Evolutionary conservation across 2,329 filamentous ascomycete species (phyloP), one percentile per base, ranked within the genome.

Genomic region (Trichocomaceae sp.): DNA sequence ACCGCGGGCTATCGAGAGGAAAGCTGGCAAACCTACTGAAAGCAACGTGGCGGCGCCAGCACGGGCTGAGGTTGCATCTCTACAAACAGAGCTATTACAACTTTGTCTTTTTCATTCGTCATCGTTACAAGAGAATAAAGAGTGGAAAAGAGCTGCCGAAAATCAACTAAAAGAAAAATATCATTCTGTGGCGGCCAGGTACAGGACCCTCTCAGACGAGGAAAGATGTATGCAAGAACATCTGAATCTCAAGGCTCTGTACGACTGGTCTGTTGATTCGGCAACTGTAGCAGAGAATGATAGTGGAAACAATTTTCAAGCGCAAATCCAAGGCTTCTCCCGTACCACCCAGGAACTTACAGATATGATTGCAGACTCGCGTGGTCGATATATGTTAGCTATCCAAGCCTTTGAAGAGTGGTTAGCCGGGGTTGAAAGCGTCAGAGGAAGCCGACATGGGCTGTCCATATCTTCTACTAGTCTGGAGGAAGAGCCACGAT

Each of bases 81-180:
- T 75, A 31, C 70, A 73, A 54, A 73, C 70, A 0, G 74, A 77
- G 56, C 62, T 77, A 12, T 62, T 77, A 22, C 74, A 77, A 53
- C 58, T 77, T 15, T 69, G 66, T 51, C 64, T 75, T 5, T 62
- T 75, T 6, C 68, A 74, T 58, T 64, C 66, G 7, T 63, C 64
- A 5, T 64, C 61, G 7, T 51, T 67, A 19, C 65, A 65, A 41
- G 59, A 60, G 19, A 61, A 67, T 17, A 54, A 59, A 2, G 63
- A 69, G 44, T 71, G 68, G 70, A 64, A 68, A 54, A 44, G 54
- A 2, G 62, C 58, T 20, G 65, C 65, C 0, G 67, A 72, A 52
- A 55, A 57, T 19, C 58, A 63, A 23, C 56, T 73, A 53, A 66
- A 62, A 48, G 64, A 63, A 23, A 66, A 70, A 56, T 71, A 73